Base-by-base conservation (phyloP, 2,329 filamentous ascomycete species). In the Stromatinia cepivora region DNA sequence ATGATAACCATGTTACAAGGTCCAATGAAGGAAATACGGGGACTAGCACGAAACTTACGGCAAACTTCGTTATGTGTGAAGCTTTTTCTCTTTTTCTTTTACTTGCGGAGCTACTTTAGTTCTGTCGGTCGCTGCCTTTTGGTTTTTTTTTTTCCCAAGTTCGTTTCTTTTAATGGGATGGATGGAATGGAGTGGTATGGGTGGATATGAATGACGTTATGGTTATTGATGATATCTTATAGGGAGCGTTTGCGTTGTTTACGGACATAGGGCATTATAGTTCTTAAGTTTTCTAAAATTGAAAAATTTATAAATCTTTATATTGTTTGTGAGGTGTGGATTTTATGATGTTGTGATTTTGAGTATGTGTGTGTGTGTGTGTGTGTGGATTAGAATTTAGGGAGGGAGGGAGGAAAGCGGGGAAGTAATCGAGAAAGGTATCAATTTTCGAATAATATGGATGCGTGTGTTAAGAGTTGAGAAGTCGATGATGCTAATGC, bases 81-180 rank as follows among this genome's bases (percentile, higher is more conserved):
- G 59, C 59, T 63, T 39, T 52, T 63, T 63, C 46, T 63, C 59
- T 63, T 13, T 6, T 34, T 15, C n/a, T 63, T 39, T 62, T 39
- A 39, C 25, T 58, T 58, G 34, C 39, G 20, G 53, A 45, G 39
- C 34, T 42, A 42, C 13, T 17, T 56, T 45, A 56, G 46, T 63
- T 63, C 31, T 63, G 45, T 52, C 46, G 22, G 31, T 63, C 8
- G 28, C 45, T 63, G 46, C 59, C 42, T 50, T 65, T 65, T 54
- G 50, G 34, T 31, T 46, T 10, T 42, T 42, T 22, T n/a, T 25
- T 42, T 28, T 15, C 13, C 54, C 31, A 59, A 48, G 20, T 67
- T 50, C 42, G 13, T 58, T 45, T 36, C 22, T 39, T 56, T 20
- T 65, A 48, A 58, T 67, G 65, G 54, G 45, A 36, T 42, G 53